A percentile compares a stretch with the other conserved stretches of the same genome.
Conservation (phyloP, 2,329 filamentous ascomycete genomes). For the Colletotrichum sp. region DNA sequence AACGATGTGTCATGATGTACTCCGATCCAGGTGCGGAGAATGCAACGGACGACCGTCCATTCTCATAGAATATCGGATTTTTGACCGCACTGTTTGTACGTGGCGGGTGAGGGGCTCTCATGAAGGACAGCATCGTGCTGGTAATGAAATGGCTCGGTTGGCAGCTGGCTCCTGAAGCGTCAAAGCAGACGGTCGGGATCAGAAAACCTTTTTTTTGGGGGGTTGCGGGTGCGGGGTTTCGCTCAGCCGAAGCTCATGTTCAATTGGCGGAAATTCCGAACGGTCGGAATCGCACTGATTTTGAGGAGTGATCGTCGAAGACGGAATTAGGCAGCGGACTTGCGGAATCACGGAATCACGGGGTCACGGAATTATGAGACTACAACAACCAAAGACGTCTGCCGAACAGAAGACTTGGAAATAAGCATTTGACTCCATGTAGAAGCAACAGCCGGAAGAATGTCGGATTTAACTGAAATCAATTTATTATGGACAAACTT, state of each 20-base stretch:
- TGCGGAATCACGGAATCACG: not conserved
- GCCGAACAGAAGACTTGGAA: not conserved
- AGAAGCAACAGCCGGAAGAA: not conserved
- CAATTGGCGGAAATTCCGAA: not conserved
- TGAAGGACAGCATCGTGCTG: slow-evolving; percentile 24
- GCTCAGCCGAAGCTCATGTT: not conserved
- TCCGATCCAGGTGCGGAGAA: slow-evolving; percentile 22
- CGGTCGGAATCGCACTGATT: not conserved
- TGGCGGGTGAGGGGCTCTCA: slow-evolving; percentile 18
- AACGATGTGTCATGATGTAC: slow-evolving; percentile 23
- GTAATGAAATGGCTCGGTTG: not conserved
- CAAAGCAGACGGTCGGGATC: not conserved
- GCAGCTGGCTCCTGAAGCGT: not conserved
- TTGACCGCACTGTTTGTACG: slow-evolving; percentile 18
- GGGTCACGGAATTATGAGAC: not conserved
- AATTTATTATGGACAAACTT: not conserved
- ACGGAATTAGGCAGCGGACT: not conserved
- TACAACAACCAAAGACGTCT: not conserved
- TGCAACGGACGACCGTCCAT: slow-evolving; percentile 20
- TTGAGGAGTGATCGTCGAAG: not conserved
- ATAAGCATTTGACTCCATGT: not conserved
- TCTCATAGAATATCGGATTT: slow-evolving; percentile 25
- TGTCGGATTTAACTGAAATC: not conserved
- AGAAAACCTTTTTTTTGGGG: too few relatives aligned
- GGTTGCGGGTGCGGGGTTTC: not conserved